Conservation (phyloP, 306 rosid genomes). For the Rosa chinensis region DNA sequence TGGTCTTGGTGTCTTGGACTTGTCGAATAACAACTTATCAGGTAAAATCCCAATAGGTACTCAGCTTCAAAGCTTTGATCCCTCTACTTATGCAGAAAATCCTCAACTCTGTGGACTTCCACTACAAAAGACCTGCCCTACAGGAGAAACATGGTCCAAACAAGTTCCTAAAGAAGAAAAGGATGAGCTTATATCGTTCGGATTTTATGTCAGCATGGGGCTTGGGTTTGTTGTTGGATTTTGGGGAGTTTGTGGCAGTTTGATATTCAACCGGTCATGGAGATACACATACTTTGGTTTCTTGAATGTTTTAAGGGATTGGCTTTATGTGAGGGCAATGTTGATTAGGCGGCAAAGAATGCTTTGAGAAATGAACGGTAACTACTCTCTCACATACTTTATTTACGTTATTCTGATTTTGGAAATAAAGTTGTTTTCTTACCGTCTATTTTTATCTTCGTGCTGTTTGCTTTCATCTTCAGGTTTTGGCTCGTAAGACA, state of each 20-base stretch:
- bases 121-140: not conserved
- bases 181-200: not conserved
- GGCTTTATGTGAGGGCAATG: not conserved
- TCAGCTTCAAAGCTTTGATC: constrained; percentile 9
- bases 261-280: constrained; percentile 1
- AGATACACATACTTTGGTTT: not conserved
- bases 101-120: constrained; percentile 25
- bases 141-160: not conserved
- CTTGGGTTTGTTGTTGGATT: not conserved
- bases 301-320: not conserved
- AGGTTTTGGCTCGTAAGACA: not conserved
- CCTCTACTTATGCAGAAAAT: constrained; percentile 10
- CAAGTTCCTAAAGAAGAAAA: not conserved
- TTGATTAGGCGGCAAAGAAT: not conserved
- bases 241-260: not conserved
- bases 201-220: not conserved
- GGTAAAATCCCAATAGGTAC: constrained; percentile 12
- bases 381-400: not conserved
- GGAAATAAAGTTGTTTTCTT: not conserved
- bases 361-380: not conserved
- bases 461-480: not conserved
- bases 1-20: not conserved
- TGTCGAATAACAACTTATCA: constrained; percentile 24
- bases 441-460: not conserved
- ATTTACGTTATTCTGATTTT: not conserved